Percentiles rank a stretch among this genome's conserved stretches.
Conservation (phyloP, 1,284 basidiomycete genomes). For the Cryptococcus maquisensis region DNA sequence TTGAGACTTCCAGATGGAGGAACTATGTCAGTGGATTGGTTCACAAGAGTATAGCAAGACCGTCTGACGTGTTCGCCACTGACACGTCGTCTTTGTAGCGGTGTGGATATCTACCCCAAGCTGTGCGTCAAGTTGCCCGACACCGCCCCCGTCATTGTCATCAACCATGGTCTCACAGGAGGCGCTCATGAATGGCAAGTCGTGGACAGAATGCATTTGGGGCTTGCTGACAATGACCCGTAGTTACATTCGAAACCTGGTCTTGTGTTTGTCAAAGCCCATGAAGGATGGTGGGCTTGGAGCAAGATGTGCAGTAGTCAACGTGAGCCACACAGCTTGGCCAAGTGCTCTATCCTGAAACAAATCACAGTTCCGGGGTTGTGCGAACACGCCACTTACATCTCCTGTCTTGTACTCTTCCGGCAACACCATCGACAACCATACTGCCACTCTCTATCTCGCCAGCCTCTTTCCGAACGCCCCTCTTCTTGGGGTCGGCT, state of each 20-base stretch:
- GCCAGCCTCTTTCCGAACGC: conserved; percentile 68
- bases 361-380: conserved; percentile 20
- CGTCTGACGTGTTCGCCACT: neutral
- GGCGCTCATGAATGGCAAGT: conserved; percentile 66
- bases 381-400: conserved; percentile 63
- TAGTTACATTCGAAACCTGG: conserved; percentile 72
- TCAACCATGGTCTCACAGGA: conserved; percentile 76
- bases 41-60: neutral
- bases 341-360: neutral
- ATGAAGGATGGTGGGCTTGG: conserved; percentile 70
- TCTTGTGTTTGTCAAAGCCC: conserved; percentile 61
- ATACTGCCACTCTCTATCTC: conserved; percentile 71
- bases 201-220: no score
- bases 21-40: conserved; percentile 55
- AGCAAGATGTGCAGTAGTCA: conserved; percentile 76
- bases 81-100: conserved; percentile 39
- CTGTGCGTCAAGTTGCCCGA: conserved; percentile 54
- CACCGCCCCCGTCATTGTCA: conserved; percentile 70
- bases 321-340: conserved; percentile 44
- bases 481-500: conserved; percentile 77
- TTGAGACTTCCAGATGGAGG: conserved; percentile 62
- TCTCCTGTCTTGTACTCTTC: conserved; percentile 72
- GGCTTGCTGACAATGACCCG: no score
- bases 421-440: conserved; percentile 71
- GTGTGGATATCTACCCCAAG: conserved; percentile 47